phyloP scores from a whole-genome alignment of 768 basidiomycete genomes.

The Termitomyces sp. region DNA sequence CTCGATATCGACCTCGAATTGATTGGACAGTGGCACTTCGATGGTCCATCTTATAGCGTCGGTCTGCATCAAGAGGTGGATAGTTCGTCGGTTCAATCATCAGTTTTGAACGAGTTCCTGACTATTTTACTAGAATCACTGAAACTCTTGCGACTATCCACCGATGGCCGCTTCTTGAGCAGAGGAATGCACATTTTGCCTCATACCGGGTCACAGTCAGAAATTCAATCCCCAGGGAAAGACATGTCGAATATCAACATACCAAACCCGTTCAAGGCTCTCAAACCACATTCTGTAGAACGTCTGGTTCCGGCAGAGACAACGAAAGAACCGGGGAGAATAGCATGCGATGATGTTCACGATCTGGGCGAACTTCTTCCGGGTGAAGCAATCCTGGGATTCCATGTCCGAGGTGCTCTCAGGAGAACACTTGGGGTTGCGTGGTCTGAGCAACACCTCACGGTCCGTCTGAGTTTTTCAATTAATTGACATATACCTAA shows the following conservation, averaged over 20 bases:
- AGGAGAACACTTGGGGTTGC: slow-evolving; percentile 35
- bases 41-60: slow-evolving; percentile 42
- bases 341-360: slow-evolving; percentile 27
- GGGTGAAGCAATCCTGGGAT: slow-evolving; percentile 21
- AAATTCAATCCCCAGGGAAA: slow-evolving; percentile 23
- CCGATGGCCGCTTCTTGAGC: slow-evolving; percentile 41
- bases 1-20: slow-evolving; percentile 36
- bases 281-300: slow-evolving; percentile 48
- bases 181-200: slow-evolving; percentile 36
- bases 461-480: slow-evolving; percentile 25
- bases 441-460: slow-evolving; percentile 44
- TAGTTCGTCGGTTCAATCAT: slow-evolving; percentile 30
- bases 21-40: slow-evolving; percentile 53
- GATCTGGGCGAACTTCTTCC: slow-evolving; percentile 30
- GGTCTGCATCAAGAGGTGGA: slow-evolving; percentile 44
- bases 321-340: slow-evolving; percentile 20
- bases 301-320: slow-evolving; percentile 25
- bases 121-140: slow-evolving; percentile 25
- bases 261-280: slow-evolving; percentile 63
- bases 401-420: slow-evolving; percentile 22
- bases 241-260: slow-evolving; percentile 29
- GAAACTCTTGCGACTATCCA: slow-evolving; percentile 38
- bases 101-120: slow-evolving; percentile 3
- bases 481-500: background rate
- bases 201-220: slow-evolving; percentile 15